Percentiles rank a stretch among this genome's conserved stretches.
These are phyloP conservation scores for Fusarium graminum DNA, from an alignment of 2,329 filamentous ascomycete species.

Conservation along the genomic window DNA sequence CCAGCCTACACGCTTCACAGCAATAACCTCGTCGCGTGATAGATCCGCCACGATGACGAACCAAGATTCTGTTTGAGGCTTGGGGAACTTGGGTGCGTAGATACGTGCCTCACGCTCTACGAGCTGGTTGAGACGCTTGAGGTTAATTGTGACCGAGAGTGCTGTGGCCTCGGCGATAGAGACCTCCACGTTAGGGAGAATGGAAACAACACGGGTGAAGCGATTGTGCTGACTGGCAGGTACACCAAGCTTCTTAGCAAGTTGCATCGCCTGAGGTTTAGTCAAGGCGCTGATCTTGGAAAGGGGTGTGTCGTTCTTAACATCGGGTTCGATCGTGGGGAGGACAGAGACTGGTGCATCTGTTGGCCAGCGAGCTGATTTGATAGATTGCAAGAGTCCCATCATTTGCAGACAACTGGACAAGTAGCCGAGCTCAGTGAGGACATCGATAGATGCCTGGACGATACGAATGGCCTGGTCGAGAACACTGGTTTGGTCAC, in stretches of 20 bases:
- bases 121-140: conserved; percentile 76
- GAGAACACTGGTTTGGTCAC: conserved; percentile 88
- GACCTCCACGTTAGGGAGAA: conserved; percentile 78
- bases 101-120: conserved; percentile 77
- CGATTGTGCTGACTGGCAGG: conserved; percentile 58
- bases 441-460: conserved; percentile 92
- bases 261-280: conserved; percentile 55
- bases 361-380: conserved; percentile 90
- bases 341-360: conserved; percentile 85
- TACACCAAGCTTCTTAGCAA: conserved; percentile 67
- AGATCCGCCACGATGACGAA: conserved; percentile 83
- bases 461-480: conserved; percentile 98
- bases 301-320: conserved; percentile 59
- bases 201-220: conserved; percentile 70
- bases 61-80: conserved; percentile 93
- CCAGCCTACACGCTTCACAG: conserved; percentile 90
- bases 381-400: conserved; percentile 88
- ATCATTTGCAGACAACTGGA: conserved; percentile 87
- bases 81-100: conserved; percentile 90
- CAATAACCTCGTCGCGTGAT: conserved; percentile 80
- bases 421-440: conserved; percentile 88
- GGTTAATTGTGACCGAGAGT: conserved; percentile 70
- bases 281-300: conserved; percentile 57
- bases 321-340: conserved; percentile 72
- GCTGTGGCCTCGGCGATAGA: conserved; percentile 72